phyloP scores from a whole-genome alignment of 176 grass and related monocot genomes.

The Oryza meyeriana region DNA sequence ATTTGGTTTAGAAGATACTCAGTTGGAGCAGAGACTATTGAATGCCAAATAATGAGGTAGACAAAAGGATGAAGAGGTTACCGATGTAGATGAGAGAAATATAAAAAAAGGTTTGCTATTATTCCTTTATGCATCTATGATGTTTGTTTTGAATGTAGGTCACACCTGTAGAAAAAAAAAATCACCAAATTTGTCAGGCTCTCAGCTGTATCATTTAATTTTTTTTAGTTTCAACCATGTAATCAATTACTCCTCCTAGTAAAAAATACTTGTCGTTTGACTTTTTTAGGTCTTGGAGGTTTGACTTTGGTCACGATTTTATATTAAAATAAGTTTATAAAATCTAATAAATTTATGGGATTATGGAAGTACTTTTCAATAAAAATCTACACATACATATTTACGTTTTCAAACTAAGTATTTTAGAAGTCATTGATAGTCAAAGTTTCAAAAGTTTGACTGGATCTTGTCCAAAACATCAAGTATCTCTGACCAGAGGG shows the following conservation, averaged over 20 bases:
- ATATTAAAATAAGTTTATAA: too few relatives aligned
- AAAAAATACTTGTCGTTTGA: too few relatives aligned
- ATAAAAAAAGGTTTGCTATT: constrained; percentile 51
- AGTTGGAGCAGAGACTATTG: constrained; percentile 39
- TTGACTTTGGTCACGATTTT: too few relatives aligned
- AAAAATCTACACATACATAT: too few relatives aligned
- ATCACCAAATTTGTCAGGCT: not conserved
- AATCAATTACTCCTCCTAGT: not conserved
- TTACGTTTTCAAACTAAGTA: too few relatives aligned
- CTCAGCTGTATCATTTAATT: not conserved
- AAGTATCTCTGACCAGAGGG: too few relatives aligned
- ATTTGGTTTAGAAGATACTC: constrained; percentile 54
- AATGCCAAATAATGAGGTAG: constrained; percentile 45
- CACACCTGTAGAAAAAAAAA: constrained; percentile 8
- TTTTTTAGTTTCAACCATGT: not conserved
- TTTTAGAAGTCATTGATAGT: too few relatives aligned
- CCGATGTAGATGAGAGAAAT: constrained; percentile 36
- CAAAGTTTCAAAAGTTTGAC: too few relatives aligned
- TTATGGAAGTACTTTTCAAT: too few relatives aligned
- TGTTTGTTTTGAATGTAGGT: constrained; percentile 10
- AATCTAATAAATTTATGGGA: too few relatives aligned
- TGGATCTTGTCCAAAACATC: too few relatives aligned
- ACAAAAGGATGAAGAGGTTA: constrained; percentile 31
- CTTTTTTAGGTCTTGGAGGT: too few relatives aligned
- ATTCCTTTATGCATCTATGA: constrained; percentile 18